phyloP scores from a whole-genome alignment of 1,284 basidiomycete genomes.

The Cutaneotrichosporon sp. region DNA sequence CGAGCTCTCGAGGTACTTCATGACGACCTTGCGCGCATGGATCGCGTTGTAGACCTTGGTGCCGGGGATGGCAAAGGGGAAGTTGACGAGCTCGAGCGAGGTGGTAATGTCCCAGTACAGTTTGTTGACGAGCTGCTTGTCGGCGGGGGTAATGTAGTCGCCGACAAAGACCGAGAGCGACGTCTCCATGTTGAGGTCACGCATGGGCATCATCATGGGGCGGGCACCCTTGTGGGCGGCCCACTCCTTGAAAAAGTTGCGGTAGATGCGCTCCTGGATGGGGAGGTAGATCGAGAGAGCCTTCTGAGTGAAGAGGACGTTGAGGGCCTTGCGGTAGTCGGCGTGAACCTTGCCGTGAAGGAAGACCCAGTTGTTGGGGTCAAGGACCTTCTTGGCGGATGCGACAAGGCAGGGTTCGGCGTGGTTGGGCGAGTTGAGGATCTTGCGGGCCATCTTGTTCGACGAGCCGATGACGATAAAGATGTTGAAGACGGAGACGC shows the following conservation, averaged over 20 bases:
- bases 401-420: conserved; percentile 93
- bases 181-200: conserved; percentile 95
- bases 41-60: conserved; percentile 96
- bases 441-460: conserved; percentile 86
- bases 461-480: conserved; percentile 96
- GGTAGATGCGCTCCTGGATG: conserved; percentile 83
- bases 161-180: conserved; percentile 95
- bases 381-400: conserved; percentile 84
- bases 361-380: conserved; percentile 97
- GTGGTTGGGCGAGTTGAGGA: conserved; percentile 83
- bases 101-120: conserved; percentile 96
- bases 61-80: conserved; percentile 91
- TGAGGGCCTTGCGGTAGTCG: conserved; percentile 89
- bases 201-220: conserved; percentile 85
- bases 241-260: conserved; percentile 74
- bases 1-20: conserved; percentile 79
- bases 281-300: conserved; percentile 86
- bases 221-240: conserved; percentile 56
- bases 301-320: conserved; percentile 89
- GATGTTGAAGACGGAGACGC: conserved; percentile 92
- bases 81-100: conserved; percentile 97
- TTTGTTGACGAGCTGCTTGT: conserved; percentile 76
- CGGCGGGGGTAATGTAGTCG: conserved; percentile 76
- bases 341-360: conserved; percentile 90
- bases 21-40: conserved; percentile 84